Conservation (phyloP, 768 basidiomycete genomes). For the Lactarius vividus region DNA sequence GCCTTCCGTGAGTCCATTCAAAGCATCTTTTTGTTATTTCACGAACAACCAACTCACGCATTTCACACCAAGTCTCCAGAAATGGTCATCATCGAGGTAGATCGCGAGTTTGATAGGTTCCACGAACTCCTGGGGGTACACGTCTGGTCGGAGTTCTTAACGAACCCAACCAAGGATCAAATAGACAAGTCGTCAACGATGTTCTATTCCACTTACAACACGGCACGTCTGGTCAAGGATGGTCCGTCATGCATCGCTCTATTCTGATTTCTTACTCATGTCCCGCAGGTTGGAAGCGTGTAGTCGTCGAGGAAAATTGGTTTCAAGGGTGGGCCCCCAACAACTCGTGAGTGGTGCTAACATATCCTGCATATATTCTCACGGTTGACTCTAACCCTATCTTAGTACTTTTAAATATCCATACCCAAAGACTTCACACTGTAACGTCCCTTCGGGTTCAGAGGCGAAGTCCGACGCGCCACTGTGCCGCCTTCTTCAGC, state of each 20-base stretch:
- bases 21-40: background rate
- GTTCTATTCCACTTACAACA: conserved; percentile 41
- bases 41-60: background rate
- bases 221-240: conserved; percentile 41
- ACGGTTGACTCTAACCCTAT: background rate
- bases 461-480: conserved; percentile 38
- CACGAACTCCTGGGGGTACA: conserved; percentile 42
- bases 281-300: conserved; percentile 45
- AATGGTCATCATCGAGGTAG: conserved; percentile 46
- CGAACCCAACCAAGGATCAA: conserved; percentile 35
- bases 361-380: conserved; percentile 13
- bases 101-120: conserved; percentile 34
- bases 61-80: conserved; percentile 37
- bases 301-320: conserved; percentile 44
- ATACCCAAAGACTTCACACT: conserved; percentile 41
- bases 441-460: conserved; percentile 35
- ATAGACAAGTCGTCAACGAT: conserved; percentile 33
- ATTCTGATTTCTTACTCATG: background rate
- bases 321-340: conserved; percentile 36
- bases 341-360: conserved; percentile 31
- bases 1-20: conserved; percentile 38
- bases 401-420: conserved; percentile 37
- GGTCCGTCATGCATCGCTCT: conserved; percentile 33
- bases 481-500: conserved; percentile 46
- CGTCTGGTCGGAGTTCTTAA: conserved; percentile 42